Evolutionary conservation across 2,329 filamentous ascomycete genomes (phyloP), one percentile per base, ranked within the genome.

Genomic region (Fusarium caatingaense): DNA sequence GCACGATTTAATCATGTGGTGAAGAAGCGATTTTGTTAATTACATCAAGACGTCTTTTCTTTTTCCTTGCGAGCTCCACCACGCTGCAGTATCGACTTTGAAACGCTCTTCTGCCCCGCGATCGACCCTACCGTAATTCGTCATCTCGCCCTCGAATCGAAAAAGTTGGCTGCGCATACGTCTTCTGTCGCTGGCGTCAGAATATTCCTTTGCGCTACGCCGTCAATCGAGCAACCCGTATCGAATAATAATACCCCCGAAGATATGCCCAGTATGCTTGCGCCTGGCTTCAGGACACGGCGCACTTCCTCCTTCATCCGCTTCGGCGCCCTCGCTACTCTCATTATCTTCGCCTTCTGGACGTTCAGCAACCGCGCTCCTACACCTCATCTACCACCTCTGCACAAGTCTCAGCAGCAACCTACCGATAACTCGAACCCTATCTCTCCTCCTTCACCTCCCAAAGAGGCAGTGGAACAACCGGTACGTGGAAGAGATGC

Each of bases 231-330:
- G 49, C 37, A 46, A 56, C 32, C 42, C 44, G 4, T 37, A 56
- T 34, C 42, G 54, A 53, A 40, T 54, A 56, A 54, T 32, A 63
- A 50, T 58, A 49, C 46, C 8, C 12, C 16, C 47, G 27, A 46
- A 60, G 58, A 60, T 20, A 76, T 77, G 76, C 60, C 64, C 61
- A 78, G 75, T 64, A 69, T 83, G 77, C 76, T 80, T 63, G 78
- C 81, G 66, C 78, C 81, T 34, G 77, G 77, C 32, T 83, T 84
- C 60, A 80, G 81, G 42, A 80, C 81, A 59, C 79, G 82, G 61
- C 80, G 83, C 56, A 80, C 78, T 11, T 82, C 82, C 51, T 80
- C 83, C 70, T 76, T 84, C 57, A 61, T 83, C 27, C 82, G 82
- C 57, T 84, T 82, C 60, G 69, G 77, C 28, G 61, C 83, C 41